A percentile compares a stretch with the other conserved stretches of the same genome.
Evolutionary conservation across 1,139 yeast species (phyloP).

Genomic region (Saccharomyces hybrid): DNA sequence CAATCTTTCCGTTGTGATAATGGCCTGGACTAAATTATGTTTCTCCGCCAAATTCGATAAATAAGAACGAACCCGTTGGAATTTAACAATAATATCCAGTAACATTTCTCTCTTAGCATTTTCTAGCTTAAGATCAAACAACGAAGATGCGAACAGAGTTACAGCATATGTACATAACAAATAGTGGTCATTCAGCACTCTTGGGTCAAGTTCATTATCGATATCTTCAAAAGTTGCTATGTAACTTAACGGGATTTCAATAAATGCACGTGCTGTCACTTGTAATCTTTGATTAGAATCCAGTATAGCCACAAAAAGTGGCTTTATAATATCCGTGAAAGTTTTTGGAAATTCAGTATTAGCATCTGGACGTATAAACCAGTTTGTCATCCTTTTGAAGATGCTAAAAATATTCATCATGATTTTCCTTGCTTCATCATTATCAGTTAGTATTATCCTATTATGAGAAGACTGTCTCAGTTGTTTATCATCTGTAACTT

Average conservation of each 20-base stretch:
- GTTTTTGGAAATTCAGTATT: slow-evolving; percentile 12
- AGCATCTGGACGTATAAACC: slow-evolving; percentile 19
- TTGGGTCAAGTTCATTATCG: slow-evolving; percentile 5
- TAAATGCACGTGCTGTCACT: slow-evolving; percentile 13
- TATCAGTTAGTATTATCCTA: slow-evolving; percentile 6
- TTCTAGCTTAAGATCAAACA: slow-evolving; percentile 23
- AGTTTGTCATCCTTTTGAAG: slow-evolving; percentile 26
- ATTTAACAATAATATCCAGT: slow-evolving; percentile 20
- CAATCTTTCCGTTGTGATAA: slow-evolving; percentile 15
- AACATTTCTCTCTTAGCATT: slow-evolving; percentile 23
- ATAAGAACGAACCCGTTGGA: slow-evolving; percentile 19
- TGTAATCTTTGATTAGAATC: slow-evolving; percentile 17
- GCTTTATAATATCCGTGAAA: slow-evolving; percentile 19
- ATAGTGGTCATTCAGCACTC: slow-evolving; percentile 15
- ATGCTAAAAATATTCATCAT: slow-evolving; percentile 29
- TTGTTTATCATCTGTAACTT: slow-evolving; percentile 19
- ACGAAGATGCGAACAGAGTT: slow-evolving; percentile 25
- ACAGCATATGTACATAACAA: slow-evolving; percentile 23
- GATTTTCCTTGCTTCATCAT: slow-evolving; percentile 26
- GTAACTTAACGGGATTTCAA: slow-evolving; percentile 16
- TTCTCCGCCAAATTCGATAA: slow-evolving; percentile 14
- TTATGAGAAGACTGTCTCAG: slow-evolving; percentile 5
- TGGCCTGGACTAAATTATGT: slow-evolving; percentile 6
- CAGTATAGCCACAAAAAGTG: slow-evolving; percentile 21
- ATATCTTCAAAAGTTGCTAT: slow-evolving; percentile 12